Evolutionary conservation across 2,329 filamentous ascomycete genomes (phyloP).

Genomic region (Penicillium sp.): DNA sequence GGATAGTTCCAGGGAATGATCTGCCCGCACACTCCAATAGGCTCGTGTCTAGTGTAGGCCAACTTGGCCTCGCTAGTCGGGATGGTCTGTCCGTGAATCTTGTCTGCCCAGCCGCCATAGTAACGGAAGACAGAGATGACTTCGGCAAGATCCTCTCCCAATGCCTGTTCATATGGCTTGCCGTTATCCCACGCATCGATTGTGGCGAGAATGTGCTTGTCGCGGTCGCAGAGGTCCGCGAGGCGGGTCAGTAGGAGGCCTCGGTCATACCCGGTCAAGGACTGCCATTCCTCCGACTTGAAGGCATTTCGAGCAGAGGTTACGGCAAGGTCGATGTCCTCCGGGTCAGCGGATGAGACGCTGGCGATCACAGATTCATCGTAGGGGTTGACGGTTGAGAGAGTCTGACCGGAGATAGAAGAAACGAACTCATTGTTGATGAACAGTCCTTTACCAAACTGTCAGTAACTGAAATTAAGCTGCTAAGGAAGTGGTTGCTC

Average conservation of each 20-base stretch:
- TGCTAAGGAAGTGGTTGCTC: too few relatives aligned
- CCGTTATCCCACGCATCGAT: conserved; percentile 3
- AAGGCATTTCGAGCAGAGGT: neutral
- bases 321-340: neutral
- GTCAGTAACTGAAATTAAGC: neutral
- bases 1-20: conserved; percentile 10
- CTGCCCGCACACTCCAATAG: neutral
- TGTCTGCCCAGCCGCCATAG: conserved; percentile 92
- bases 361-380: neutral
- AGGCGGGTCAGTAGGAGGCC: neutral
- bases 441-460: neutral
- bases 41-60: conserved; percentile 4
- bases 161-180: conserved; percentile 1
- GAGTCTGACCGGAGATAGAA: neutral
- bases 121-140: conserved; percentile 47
- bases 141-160: neutral
- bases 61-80: neutral
- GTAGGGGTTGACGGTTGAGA: neutral
- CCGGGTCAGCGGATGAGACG: neutral
- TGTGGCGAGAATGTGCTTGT: conserved; percentile 10
- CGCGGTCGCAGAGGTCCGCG: neutral
- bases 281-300: conserved; percentile 1
- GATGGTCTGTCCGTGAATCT: conserved; percentile 85
- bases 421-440: conserved; percentile 1
- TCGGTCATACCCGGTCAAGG: neutral